These are phyloP conservation scores for Cyphellophora europaea DNA, from an alignment of 2,329 filamentous ascomycete species.

Conservation along the genomic window DNA sequence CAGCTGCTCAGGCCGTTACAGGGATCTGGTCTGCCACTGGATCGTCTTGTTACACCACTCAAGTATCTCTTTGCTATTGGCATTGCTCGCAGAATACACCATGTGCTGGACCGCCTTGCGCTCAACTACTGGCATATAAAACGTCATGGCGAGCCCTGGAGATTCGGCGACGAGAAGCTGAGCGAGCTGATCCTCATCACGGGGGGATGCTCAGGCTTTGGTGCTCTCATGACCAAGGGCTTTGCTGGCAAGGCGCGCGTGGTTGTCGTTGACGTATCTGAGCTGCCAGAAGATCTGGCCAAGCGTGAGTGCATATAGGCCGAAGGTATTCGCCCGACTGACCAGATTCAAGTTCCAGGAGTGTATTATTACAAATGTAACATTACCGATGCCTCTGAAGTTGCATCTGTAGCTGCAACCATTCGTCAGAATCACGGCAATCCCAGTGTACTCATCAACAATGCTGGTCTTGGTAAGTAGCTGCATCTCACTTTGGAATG, in stretches of 20 bases:
- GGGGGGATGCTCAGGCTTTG: constrained; percentile 66
- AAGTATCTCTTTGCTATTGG: constrained; percentile 46
- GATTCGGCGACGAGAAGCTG: constrained; percentile 41
- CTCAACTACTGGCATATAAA: constrained; percentile 32
- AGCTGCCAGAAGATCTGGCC: constrained; percentile 16
- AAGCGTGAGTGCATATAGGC: constrained; percentile 7
- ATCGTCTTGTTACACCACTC: constrained; percentile 8
- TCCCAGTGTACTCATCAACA: constrained; percentile 64
- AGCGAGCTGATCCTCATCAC: constrained; percentile 30
- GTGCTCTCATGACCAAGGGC: constrained; percentile 53
- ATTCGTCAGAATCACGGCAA: constrained; percentile 49
- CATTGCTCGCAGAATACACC: constrained; percentile 39
- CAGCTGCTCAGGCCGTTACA: constrained; percentile 8
- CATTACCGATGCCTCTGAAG: background rate
- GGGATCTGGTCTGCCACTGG: constrained; percentile 7
- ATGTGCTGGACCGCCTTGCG: constrained; percentile 42
- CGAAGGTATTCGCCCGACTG: background rate
- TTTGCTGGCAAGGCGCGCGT: constrained; percentile 62
- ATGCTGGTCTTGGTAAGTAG: constrained; percentile 52
- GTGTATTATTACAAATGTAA: constrained; percentile 56
- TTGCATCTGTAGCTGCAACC: constrained; percentile 6
- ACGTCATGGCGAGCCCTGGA: constrained; percentile 19
- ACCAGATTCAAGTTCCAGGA: constrained; percentile 25
- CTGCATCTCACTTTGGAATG: constrained; percentile 32
- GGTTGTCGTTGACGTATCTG: constrained; percentile 58